Base-by-base conservation (phyloP, 164 flowering plant genomes). In the Amborella trichopoda region DNA sequence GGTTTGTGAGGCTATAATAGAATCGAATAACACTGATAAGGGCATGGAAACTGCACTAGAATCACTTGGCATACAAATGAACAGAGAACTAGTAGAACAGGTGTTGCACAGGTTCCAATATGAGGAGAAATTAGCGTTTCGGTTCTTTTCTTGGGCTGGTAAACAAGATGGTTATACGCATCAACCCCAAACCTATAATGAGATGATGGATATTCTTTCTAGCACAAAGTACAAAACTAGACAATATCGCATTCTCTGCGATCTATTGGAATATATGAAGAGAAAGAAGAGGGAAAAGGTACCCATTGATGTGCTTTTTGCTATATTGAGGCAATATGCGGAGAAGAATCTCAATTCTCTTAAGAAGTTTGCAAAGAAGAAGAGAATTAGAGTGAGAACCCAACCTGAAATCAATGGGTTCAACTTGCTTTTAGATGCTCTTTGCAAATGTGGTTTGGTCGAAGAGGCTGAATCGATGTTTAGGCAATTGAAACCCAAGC, bases 211-310 rank as follows among this genome's bases (percentile, higher is more conserved):
- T 49, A 82, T 87, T 40, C 50, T 91, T 23, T 82, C 96, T 0
- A 64, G 74, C 50, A 81, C 98, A 0, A 82, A 68, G 41, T 78
- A 82, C 55, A 84, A 80, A 66, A 71, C 70, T 3, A 91, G 76
- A 57, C 93, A 82, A 70, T 91, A 78, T 55, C 66, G 86, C 16
- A 71, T 91, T 11, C 73, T 91, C 10, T 81, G 89, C 58, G 93
- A 83, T 54, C 21, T 87, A 42, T 61, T 91, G 40, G 96, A 91
- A 64, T 80, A 81, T 66, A 87, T 91, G 98, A 91, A 91, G 74
- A 73, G 98, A 61, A 76, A 67, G 26, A 50, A 52, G 9, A 82
- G 69, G 61, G 69, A 48, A 23, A 50, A 60, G 2, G 88, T 91
- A 23, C 99, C 99, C 2, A 55, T 73, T 34, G 96, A 87, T 17